Percentiles rank a stretch among this genome's conserved stretches.
Evolutionary conservation across 1,284 basidiomycete genomes (phyloP).

Genomic region (Heterobasidion irregulare): DNA sequence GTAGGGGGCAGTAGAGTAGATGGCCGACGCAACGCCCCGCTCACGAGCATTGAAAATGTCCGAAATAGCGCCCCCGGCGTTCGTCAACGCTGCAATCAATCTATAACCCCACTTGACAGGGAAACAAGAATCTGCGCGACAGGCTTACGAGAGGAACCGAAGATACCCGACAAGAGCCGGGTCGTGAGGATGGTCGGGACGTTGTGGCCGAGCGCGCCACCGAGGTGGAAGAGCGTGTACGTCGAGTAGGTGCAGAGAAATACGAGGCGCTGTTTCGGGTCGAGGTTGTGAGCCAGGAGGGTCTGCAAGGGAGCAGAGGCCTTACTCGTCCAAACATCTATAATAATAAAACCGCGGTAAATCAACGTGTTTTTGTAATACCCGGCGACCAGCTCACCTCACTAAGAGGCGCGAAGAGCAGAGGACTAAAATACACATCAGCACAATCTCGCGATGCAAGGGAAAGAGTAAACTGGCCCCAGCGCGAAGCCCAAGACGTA

Average conservation of each 20-base stretch:
- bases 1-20: conserved; percentile 65
- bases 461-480: conserved; percentile 18
- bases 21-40: conserved; percentile 47
- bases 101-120: background rate
- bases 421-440: conserved; percentile 27
- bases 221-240: conserved; percentile 58
- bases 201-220: conserved; percentile 52
- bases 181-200: conserved; percentile 50
- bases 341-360: background rate
- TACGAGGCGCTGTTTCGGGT: conserved; percentile 31
- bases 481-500: conserved; percentile 43
- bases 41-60: conserved; percentile 55
- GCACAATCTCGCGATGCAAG: background rate
- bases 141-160: conserved; percentile 46
- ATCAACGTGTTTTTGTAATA: background rate
- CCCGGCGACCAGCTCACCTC: conserved; percentile 31
- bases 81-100: conserved; percentile 39
- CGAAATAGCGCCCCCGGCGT: conserved; percentile 51
- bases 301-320: conserved; percentile 11
- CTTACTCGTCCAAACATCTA: conserved; percentile 44
- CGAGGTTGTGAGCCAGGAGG: background rate
- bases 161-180: conserved; percentile 51
- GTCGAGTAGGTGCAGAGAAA: conserved; percentile 48
- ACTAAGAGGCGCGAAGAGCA: conserved; percentile 56
- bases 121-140: conserved; percentile 1